Conservation (phyloP, 257 asterid genomes). For the Petunia secreta region DNA sequence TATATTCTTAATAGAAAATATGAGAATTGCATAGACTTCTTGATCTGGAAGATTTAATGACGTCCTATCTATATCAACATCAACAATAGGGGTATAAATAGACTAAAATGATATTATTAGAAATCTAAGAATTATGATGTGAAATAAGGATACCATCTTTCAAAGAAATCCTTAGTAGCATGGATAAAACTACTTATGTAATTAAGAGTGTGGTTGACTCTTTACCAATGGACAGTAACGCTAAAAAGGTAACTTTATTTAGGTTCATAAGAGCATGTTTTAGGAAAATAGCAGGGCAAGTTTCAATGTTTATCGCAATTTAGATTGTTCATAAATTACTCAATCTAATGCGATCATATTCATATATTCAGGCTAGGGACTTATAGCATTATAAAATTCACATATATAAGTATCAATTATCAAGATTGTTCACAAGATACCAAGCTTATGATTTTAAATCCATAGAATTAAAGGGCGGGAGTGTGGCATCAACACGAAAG, state of each 20-base stretch:
- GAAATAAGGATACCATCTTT: neutral
- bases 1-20: neutral
- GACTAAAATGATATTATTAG: neutral
- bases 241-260: no score
- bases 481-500: constrained; percentile 16
- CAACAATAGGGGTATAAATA: neutral
- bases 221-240: no score
- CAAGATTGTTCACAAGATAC: neutral
- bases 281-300: no score
- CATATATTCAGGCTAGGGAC: no score
- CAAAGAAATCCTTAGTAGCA: neutral
- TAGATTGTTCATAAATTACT: no score
- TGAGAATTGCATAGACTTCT: neutral
- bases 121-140: neutral
- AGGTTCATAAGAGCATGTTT: no score
- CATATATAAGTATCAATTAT: no score
- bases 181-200: neutral
- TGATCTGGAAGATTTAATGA: neutral
- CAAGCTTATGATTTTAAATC: neutral
- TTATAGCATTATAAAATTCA: no score
- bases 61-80: neutral
- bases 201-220: no score
- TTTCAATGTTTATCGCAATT: no score
- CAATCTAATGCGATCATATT: no score
- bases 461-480: neutral